Evolutionary conservation across 2,329 filamentous ascomycete genomes (phyloP), one percentile per base, ranked within the genome.

Genomic region (Fusarium oxysporum): DNA sequence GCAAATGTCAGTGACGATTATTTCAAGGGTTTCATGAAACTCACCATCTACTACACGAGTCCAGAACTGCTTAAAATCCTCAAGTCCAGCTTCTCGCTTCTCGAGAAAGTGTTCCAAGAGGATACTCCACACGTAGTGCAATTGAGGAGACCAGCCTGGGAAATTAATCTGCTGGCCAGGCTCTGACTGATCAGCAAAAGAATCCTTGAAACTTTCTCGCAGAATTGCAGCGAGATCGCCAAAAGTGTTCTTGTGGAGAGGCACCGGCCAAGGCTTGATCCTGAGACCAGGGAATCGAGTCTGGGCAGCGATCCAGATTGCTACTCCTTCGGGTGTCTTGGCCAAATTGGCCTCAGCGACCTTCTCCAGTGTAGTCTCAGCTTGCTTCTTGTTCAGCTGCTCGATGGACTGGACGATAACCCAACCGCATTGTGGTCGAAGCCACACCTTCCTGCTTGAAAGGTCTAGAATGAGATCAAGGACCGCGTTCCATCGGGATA

Each of bases 41-140:
- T 85, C 82, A 95, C 93, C 93, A 81, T 98, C 95, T 67, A 98
- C 92, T 62, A 93, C 91, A 48, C 94, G 91, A 44, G 89, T 90
- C 95, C 96, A 98, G 79, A 98, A 97, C 51, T 92, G 89, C 53
- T 87, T 86, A 78, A 97, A 95, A 19, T 86, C 83, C 28, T 87
- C 81, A 1, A 77, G 81, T 37, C 81, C 80, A 2, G 79, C 77
- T 23, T 81, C 76, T 23, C 77, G 81, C 25, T 81, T 79, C 57
- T 83, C 81, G 32, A 84, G 73, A 71, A 87, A 90, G 66, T 87
- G 84, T 2, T 79, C 82, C n/a, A 97, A 81, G 25, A 98, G 89
- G 32, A 95, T 83, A 72, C 93, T 90, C 96, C 96, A 98, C 1
- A 94, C 93, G 80, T 97, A 97, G 77, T 95, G 93, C 62, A 97